Evolutionary conservation across 331 rosid species (phyloP).

Genomic region (Dryas integrifolia): DNA sequence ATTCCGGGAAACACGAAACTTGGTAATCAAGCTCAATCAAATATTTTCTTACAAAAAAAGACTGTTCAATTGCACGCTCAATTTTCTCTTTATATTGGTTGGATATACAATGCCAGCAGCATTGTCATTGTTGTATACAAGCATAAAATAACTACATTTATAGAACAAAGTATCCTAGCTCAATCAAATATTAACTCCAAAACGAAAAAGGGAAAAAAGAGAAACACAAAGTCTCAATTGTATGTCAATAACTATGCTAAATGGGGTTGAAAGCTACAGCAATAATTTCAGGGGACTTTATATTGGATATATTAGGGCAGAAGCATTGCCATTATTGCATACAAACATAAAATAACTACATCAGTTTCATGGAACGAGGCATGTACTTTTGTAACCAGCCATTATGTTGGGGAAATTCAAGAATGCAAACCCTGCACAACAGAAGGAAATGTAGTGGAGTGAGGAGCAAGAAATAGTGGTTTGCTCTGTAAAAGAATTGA

Average conservation of each 20-base stretch:
- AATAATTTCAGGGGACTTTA: not conserved
- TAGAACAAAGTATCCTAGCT: not conserved
- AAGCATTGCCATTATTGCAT: slow-evolving; percentile 14
- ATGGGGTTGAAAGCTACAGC: not conserved
- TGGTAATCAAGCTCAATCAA: not conserved
- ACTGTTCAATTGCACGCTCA: not conserved
- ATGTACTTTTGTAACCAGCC: slow-evolving; percentile 16
- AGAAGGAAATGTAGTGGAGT: not conserved
- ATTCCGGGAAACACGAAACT: too few species aligned
- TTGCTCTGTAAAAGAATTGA: not conserved
- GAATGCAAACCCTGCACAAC: slow-evolving; percentile 3
- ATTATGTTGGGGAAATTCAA: not conserved
- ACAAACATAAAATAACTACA: slow-evolving; percentile 21
- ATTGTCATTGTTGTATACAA: slow-evolving; percentile 11
- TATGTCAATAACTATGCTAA: not conserved
- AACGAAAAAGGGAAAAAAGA: not conserved
- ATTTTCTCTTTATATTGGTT: not conserved
- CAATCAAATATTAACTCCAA: too few species aligned
- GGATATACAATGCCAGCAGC: slow-evolving; percentile 15
- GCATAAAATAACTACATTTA: slow-evolving; percentile 18
- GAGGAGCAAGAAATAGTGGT: not conserved
- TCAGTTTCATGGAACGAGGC: not conserved
- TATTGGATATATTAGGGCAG: slow-evolving; percentile 7
- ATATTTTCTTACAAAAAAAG: too few species aligned
- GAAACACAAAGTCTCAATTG: not conserved